Conservation (phyloP, 2,329 filamentous ascomycete species). For the Penicillium sp. region DNA sequence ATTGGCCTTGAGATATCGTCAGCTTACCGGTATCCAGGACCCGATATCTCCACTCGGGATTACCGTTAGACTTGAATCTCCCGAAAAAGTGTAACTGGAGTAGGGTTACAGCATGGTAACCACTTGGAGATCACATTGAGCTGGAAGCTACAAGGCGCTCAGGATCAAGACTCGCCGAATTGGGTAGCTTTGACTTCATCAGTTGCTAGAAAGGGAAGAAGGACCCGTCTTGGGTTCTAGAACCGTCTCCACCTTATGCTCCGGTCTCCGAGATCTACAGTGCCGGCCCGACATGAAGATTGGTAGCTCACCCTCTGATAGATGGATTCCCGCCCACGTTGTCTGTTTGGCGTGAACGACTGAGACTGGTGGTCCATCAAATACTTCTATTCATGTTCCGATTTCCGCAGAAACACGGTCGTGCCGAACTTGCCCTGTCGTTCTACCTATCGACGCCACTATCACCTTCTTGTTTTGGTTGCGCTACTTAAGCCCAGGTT, state of each 20-base stretch:
- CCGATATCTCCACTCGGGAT: constrained; percentile 5
- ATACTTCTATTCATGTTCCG: background rate
- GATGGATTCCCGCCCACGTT: background rate
- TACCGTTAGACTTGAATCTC: background rate
- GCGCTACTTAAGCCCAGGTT: background rate
- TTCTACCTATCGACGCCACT: background rate
- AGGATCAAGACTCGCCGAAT: background rate
- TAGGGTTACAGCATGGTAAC: background rate
- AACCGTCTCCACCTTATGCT: background rate
- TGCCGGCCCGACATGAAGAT: background rate
- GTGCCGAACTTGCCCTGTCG: background rate
- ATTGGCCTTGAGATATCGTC: constrained; percentile 4
- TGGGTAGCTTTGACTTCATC: background rate
- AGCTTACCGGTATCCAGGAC: background rate
- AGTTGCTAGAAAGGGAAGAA: background rate
- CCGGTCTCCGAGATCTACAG: constrained; percentile 1
- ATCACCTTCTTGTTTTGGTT: background rate
- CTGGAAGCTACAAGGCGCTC: background rate
- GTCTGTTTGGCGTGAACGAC: too few species aligned
- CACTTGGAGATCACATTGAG: background rate
- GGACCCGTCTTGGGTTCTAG: background rate
- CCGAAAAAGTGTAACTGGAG: background rate
- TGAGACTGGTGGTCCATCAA: background rate
- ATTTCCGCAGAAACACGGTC: background rate
- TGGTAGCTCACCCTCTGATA: background rate